These are phyloP conservation scores for Collybia mongolica DNA, from an alignment of 768 basidiomycete genomes.

Conservation along the genomic window DNA sequence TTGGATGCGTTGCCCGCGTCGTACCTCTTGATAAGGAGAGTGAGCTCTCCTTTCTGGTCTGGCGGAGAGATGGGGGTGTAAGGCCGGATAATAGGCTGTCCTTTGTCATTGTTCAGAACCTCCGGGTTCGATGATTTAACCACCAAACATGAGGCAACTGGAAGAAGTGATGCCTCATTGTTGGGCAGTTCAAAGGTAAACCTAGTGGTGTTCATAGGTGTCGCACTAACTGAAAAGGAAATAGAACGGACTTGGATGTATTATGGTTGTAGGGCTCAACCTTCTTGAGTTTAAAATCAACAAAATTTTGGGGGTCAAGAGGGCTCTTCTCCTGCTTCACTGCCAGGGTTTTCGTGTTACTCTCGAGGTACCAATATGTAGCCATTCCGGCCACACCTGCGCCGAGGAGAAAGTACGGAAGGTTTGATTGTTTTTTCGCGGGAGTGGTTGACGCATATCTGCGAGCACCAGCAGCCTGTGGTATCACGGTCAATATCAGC, in stretches of 20 bases:
- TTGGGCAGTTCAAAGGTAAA: conserved; percentile 83
- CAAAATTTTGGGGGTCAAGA: conserved; percentile 71
- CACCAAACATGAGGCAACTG: conserved; percentile 75
- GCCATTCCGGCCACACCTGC: conserved; percentile 43
- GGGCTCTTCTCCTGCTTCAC: conserved; percentile 60
- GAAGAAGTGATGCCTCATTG: conserved; percentile 73
- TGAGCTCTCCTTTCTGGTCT: conserved; percentile 71
- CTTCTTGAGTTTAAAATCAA: conserved; percentile 81
- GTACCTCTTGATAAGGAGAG: conserved; percentile 83
- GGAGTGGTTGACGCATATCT: conserved; percentile 46
- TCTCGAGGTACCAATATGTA: conserved; percentile 52
- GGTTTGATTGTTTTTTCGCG: conserved; percentile 45
- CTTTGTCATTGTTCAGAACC: conserved; percentile 67
- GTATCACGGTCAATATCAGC: conserved; percentile 1
- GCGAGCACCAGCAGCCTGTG: conserved; percentile 36
- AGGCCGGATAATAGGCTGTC: conserved; percentile 85
- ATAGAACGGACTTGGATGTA: conserved; percentile 59
- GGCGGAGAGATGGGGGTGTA: conserved; percentile 91
- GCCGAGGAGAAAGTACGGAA: conserved; percentile 47
- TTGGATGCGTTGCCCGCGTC: conserved; percentile 83
- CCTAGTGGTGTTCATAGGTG: conserved; percentile 30
- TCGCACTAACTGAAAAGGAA: background rate
- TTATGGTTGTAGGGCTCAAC: conserved; percentile 93
- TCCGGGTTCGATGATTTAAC: conserved; percentile 73
- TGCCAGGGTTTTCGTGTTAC: conserved; percentile 13